Percentiles rank a stretch among this genome's conserved stretches.
Conservation (phyloP, 345 rosid species). For the Euphorbia peplus region DNA sequence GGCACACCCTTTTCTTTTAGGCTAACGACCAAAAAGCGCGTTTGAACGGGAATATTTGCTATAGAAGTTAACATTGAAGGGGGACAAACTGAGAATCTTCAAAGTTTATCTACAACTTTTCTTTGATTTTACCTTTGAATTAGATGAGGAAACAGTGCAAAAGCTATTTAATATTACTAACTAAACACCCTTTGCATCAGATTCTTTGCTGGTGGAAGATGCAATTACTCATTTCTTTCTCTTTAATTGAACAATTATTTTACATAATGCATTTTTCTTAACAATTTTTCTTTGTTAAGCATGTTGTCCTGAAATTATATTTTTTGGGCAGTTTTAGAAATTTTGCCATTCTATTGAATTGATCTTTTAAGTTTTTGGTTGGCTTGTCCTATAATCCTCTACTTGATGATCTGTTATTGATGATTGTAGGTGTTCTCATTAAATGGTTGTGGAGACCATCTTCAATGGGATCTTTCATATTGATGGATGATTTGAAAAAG, state of each 20-base stretch:
- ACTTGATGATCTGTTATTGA: background rate
- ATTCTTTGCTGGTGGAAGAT: slow-evolving; percentile 15
- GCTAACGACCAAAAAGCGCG: slow-evolving; percentile 29
- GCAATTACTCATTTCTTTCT: background rate
- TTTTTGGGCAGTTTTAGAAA: background rate
- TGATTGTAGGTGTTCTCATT: background rate
- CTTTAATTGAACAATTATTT: background rate
- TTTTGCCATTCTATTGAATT: background rate
- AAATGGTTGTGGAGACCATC: background rate
- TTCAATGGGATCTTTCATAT: too few species aligned
- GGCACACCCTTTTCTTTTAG: slow-evolving; percentile 12
- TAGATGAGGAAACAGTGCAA: slow-evolving; percentile 1
- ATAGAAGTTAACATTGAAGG: slow-evolving; percentile 25
- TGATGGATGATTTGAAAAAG: too few species aligned
- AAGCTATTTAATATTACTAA: slow-evolving; percentile 7
- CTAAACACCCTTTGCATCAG: slow-evolving; percentile 13
- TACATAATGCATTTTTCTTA: background rate
- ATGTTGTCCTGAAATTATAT: background rate
- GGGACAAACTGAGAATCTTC: slow-evolving; percentile 27
- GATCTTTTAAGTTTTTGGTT: background rate
- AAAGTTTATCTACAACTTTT: slow-evolving; percentile 13
- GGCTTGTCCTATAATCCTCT: background rate
- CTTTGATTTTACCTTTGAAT: slow-evolving; percentile 13
- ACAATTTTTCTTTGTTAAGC: background rate
- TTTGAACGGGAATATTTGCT: slow-evolving; percentile 29